Conservation (phyloP, 176 grass and related monocot species). For the Poa annua region DNA sequence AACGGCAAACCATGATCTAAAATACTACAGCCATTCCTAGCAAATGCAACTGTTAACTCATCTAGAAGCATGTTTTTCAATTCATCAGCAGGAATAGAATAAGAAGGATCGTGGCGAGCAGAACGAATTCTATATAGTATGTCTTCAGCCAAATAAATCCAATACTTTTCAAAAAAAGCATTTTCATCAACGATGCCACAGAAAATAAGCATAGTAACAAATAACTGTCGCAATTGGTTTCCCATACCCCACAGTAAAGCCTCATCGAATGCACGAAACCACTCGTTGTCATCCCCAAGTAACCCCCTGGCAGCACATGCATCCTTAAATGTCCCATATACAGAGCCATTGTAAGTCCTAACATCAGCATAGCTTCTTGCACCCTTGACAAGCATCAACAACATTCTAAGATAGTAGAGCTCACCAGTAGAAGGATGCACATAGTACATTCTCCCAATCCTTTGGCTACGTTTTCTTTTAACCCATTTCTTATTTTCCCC, state of each 20-base stretch:
- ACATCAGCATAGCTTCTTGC: not conserved
- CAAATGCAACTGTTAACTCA: not conserved
- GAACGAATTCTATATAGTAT: not conserved
- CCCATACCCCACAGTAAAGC: not conserved
- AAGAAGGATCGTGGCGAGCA: not conserved
- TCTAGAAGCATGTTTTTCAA: not conserved
- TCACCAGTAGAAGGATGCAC: not conserved
- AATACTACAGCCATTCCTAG: not conserved
- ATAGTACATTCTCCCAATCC: not conserved
- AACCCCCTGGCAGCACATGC: not conserved
- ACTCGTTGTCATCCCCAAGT: conserved; percentile 24
- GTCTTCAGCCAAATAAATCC: not conserved
- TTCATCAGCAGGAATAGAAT: not conserved
- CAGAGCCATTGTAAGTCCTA: not conserved
- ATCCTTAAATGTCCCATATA: not conserved
- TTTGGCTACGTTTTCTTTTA: not conserved
- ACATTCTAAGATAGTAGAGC: not conserved
- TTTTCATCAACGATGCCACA: not conserved
- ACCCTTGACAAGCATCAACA: not conserved
- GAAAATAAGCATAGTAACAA: conserved; percentile 17
- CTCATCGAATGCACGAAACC: not conserved
- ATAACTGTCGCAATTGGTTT: not conserved
- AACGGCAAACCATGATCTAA: not conserved
- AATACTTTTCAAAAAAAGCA: not conserved
- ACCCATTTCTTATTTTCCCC: not conserved